phyloP scores from a whole-genome alignment of 202 grass and related monocot species.

The Schoenoplectus tabernaemontani region DNA sequence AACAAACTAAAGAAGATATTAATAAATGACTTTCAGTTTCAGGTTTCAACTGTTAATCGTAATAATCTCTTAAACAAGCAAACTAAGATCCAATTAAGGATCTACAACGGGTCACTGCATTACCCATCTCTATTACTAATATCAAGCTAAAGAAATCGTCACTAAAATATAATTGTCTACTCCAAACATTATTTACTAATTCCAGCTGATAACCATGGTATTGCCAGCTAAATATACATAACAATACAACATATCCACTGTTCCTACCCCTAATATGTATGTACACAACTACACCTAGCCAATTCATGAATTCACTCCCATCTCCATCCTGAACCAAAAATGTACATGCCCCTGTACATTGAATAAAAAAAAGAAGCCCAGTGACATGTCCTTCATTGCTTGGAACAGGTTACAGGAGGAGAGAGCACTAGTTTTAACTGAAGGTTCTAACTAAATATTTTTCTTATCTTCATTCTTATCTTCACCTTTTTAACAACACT shows the following conservation, averaged over 20 bases:
- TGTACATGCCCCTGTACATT: not conserved
- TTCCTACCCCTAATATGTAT: constrained; percentile 5
- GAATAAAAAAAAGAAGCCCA: not conserved
- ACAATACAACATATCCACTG: constrained; percentile 4
- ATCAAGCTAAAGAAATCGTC: not conserved
- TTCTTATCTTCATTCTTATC: not conserved
- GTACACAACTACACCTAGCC: constrained; percentile 1
- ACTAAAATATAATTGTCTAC: not conserved
- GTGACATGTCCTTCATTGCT: not conserved
- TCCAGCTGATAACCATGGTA: not conserved
- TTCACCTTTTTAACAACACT: constrained; percentile 3
- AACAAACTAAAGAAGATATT: too few species aligned
- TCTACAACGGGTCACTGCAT: not conserved
- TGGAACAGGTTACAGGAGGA: not conserved
- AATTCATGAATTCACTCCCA: not conserved
- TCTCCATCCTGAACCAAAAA: not conserved
- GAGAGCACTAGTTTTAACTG: not conserved
- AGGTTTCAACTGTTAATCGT: too few species aligned
- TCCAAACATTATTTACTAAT: not conserved
- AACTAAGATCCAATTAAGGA: not conserved
- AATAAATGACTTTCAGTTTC: too few species aligned
- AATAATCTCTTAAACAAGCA: too few species aligned
- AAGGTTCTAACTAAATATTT: not conserved
- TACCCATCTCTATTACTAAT: not conserved
- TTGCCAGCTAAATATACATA: constrained; percentile 7